Evolutionary conservation across 352 stramenopile genomes (phyloP).

Genomic region (Globisporangium cylindrosporum): DNA sequence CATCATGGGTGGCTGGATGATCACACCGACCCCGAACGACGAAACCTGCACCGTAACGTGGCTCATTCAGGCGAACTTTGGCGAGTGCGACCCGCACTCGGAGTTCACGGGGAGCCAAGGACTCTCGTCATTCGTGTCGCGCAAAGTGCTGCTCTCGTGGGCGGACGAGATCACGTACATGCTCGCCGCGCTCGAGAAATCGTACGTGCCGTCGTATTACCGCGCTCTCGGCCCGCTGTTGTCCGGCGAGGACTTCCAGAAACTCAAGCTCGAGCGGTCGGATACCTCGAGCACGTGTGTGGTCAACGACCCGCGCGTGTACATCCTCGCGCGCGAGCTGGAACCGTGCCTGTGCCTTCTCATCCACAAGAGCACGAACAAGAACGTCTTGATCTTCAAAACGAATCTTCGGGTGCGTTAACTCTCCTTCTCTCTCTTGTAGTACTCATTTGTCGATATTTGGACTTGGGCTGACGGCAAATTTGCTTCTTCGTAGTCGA

Average conservation of each 20-base stretch:
- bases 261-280: constrained; percentile 35
- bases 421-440: background rate
- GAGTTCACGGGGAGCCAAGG: constrained; percentile 58
- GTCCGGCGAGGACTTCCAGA: constrained; percentile 35
- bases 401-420: constrained; percentile 27
- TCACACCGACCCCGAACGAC: constrained; percentile 53
- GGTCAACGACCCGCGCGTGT: constrained; percentile 42
- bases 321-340: constrained; percentile 41
- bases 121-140: constrained; percentile 28
- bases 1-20: constrained; percentile 66
- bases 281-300: constrained; percentile 25
- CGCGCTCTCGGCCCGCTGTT: constrained; percentile 46
- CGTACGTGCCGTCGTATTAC: constrained; percentile 58
- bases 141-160: constrained; percentile 41
- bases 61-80: constrained; percentile 82
- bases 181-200: constrained; percentile 30
- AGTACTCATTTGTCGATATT: background rate
- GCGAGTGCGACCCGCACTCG: constrained; percentile 40
- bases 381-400: constrained; percentile 54
- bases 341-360: constrained; percentile 50
- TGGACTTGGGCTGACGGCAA: background rate
- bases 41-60: constrained; percentile 68
- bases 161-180: constrained; percentile 57
- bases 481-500: constrained; percentile 17
- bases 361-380: constrained; percentile 61